These are phyloP conservation scores for Leccinum subgranulosum DNA, from an alignment of 768 basidiomycete species.

Conservation along the genomic window DNA sequence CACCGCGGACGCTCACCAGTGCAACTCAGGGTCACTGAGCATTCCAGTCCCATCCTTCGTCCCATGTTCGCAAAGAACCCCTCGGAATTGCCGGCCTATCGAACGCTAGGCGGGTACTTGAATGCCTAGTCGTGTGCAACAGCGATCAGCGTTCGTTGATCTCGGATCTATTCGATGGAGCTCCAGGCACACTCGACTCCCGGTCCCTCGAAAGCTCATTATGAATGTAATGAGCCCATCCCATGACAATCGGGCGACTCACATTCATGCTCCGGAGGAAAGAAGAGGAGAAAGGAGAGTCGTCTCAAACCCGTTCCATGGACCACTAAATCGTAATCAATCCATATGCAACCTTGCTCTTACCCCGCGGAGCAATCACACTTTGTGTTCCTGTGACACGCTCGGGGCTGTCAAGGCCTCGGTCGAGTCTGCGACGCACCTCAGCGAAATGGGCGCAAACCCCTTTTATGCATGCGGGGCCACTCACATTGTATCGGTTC, in stretches of 20 bases:
- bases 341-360: constrained; percentile 58
- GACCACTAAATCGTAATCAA: constrained; percentile 61
- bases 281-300: constrained; percentile 26
- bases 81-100: constrained; percentile 76
- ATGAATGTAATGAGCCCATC: neutral
- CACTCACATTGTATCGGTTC: constrained; percentile 83
- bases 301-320: constrained; percentile 90
- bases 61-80: constrained; percentile 80
- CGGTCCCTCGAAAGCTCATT: neutral
- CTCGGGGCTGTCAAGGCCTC: neutral
- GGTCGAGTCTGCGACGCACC: neutral
- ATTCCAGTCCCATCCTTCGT: constrained; percentile 80
- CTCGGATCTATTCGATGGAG: neutral
- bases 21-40: constrained; percentile 79
- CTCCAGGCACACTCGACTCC: neutral
- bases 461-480: neutral
- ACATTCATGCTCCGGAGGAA: neutral
- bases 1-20: constrained; percentile 56
- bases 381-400: constrained; percentile 66
- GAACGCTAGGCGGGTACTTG: constrained; percentile 73
- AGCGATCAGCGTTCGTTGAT: neutral
- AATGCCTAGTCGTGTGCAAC: constrained; percentile 51
- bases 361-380: constrained; percentile 96
- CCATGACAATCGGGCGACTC: neutral
- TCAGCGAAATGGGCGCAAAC: neutral